Evolutionary conservation across 2,329 filamentous ascomycete species (phyloP), one percentile per base, ranked within the genome.

Genomic region (Penicillium capsulatum): DNA sequence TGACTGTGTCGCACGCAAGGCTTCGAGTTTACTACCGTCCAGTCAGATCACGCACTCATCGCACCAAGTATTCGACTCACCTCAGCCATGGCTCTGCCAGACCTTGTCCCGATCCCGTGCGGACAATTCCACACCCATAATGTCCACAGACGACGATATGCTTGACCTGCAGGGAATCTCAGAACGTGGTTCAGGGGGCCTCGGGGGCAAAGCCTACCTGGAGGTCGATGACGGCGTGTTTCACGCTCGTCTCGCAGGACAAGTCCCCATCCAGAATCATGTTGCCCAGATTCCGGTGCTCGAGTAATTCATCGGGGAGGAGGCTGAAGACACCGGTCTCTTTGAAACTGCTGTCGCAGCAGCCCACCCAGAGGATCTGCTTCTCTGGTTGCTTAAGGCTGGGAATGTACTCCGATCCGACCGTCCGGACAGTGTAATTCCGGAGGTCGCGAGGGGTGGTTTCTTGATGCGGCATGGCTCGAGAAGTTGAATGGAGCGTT

Each of bases 131-230:
- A 32, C 51, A 54, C 9, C 50, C 48, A 4, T 53, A 53, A 36
- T 54, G 50, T 1, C 50, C 51, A 20, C 51, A 51, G 13, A 51
- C 36, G n/a, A 51, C 39, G 6, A 54, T 53, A 28, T 54, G 45
- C n/a, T 42, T 41, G 9, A 50, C 48, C 37, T 49, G 14, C n/a
- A n/a, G 2, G 15, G 4, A 8, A 3, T 24, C 24, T 24, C 3
- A 22, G 14, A n/a, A n/a, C 11, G 6, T 28, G 11, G 6, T 14
- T 11, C 26, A 4, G 11, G 26, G 26, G n/a, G 9, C 5, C 5
- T 7, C 24, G 2, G 4, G 2, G 22, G 33, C 3, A 13, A 4
- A 7, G 28, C 19, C 8, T 34, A 45, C 42, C 19, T 34, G 26
- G 15, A 51, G 33, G n/a, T 40, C 34, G 17, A 38, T 7, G 7